phyloP scores from a whole-genome alignment of 2,329 filamentous ascomycete genomes.

The Penicillium sp. region DNA sequence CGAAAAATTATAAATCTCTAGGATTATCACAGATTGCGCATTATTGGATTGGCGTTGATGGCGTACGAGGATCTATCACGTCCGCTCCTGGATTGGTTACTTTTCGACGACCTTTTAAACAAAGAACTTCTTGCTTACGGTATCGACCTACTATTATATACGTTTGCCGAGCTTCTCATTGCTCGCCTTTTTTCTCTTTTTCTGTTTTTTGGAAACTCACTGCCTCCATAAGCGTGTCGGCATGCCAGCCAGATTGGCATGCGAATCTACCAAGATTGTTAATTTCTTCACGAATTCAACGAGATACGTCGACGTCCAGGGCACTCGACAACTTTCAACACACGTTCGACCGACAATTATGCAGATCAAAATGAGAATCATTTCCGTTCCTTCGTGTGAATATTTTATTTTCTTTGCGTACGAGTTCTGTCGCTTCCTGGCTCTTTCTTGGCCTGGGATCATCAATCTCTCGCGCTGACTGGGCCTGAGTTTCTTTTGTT shows the following conservation, averaged over 20 bases:
- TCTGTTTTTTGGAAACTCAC: background rate
- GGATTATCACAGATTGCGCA: constrained; percentile 18
- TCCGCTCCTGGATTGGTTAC: constrained; percentile 3
- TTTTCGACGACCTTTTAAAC: constrained; percentile 1
- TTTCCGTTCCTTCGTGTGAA: constrained; percentile 9
- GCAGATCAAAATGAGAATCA: background rate
- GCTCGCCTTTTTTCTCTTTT: background rate
- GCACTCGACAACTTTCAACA: background rate
- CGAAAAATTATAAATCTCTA: constrained; percentile 2
- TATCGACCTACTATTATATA: background rate
- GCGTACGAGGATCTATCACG: constrained; percentile 15
- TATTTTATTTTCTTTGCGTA: constrained; percentile 10
- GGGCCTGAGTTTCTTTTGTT: too few species aligned
- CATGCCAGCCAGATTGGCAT: background rate
- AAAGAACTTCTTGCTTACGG: constrained; percentile 3
- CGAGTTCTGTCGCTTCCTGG: background rate
- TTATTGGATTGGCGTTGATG: constrained; percentile 34
- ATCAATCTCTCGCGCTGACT: background rate
- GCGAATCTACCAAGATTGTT: background rate
- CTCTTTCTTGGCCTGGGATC: background rate
- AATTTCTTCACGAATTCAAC: background rate
- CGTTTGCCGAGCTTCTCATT: background rate
- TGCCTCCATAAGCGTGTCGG: constrained; percentile 1
- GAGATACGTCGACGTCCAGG: background rate
- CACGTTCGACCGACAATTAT: background rate